Evolutionary conservation across 148 eudicot species (phyloP), one percentile per base, ranked within the genome.

Genomic region (Arctostaphylos glauca): DNA sequence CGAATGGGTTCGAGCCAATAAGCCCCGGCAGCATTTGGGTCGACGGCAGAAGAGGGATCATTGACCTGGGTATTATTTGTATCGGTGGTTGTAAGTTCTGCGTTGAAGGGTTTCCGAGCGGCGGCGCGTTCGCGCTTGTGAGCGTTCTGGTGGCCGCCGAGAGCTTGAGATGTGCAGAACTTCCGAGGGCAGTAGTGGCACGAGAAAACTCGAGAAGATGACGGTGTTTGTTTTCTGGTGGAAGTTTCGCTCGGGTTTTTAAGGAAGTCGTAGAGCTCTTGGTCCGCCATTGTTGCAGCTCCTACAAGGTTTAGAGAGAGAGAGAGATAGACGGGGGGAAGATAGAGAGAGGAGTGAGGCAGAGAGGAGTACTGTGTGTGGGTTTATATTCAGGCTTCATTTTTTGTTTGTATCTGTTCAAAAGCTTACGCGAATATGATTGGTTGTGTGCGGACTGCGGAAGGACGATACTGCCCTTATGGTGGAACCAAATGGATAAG

Each of bases 121-220:
- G 91, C 91, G 82, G 91, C 91, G 55, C 89, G 78, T 76, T 89
- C 89, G 12, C 89, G 85, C 80, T 89, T 89, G 87, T 89, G 91
- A 15, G 91, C 91, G 25, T 89, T 89, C 64, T 89, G 91, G 84
- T 89, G 91, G 62, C 91, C 91, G 3, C 91, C 91, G 14, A 89
- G 81, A 2, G 91, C 91, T 31, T 89, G 91, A n/a, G 91, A 89
- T 14, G 91, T 89, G 85, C 68, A 82, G 88, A 89, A 89, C 77
- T 86, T 82, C 21, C 91, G 85, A 25, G 83, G 77, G 25, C 91
- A 89, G 87, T 89, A 89, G 50, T 72, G 91, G 83, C 91, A 89
- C 6, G 85, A 76, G 87, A 85, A 89, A 83, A 86, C 47, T 41
- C 84, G 49, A 18, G 68, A 41, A 19, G 68, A 58, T 3, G 46